phyloP scores from a whole-genome alignment of 768 basidiomycete genomes.

The Coprinellus micaceus region DNA sequence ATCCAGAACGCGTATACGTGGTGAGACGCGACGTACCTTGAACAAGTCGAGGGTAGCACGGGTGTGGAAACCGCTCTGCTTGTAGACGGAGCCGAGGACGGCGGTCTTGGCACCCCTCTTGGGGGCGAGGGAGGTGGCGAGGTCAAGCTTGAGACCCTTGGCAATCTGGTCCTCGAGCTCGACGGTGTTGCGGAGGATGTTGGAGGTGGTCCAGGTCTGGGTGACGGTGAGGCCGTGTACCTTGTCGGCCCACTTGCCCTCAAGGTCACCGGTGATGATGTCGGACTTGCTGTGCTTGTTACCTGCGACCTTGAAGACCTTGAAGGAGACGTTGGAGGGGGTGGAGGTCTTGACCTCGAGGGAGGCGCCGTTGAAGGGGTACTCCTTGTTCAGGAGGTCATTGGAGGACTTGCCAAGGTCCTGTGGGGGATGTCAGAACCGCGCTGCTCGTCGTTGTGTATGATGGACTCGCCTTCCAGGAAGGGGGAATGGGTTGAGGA shows the following conservation, averaged over 20 bases:
- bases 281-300: slow-evolving; percentile 68
- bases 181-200: slow-evolving; percentile 85
- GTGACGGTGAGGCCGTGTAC: slow-evolving; percentile 93
- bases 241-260: slow-evolving; percentile 91
- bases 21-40: slow-evolving; percentile 57
- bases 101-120: slow-evolving; percentile 86
- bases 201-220: slow-evolving; percentile 92
- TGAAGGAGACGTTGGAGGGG: slow-evolving; percentile 82
- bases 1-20: not conserved
- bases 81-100: slow-evolving; percentile 81
- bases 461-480: slow-evolving; percentile 63
- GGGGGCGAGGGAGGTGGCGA: slow-evolving; percentile 78
- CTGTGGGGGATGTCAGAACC: slow-evolving; percentile 35
- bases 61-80: slow-evolving; percentile 93
- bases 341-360: slow-evolving; percentile 90
- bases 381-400: slow-evolving; percentile 93
- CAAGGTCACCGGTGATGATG: slow-evolving; percentile 83
- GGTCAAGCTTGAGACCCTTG: slow-evolving; percentile 94
- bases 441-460: not conserved
- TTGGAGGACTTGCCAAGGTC: slow-evolving; percentile 97
- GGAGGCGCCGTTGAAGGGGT: slow-evolving; percentile 65
- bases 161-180: slow-evolving; percentile 98
- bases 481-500: slow-evolving; percentile 94
- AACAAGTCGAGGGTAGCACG: slow-evolving; percentile 88
- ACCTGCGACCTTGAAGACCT: slow-evolving; percentile 92